These are phyloP conservation scores for Endothia cerciana DNA, from an alignment of 2,329 filamentous ascomycete species.

Conservation along the genomic window DNA sequence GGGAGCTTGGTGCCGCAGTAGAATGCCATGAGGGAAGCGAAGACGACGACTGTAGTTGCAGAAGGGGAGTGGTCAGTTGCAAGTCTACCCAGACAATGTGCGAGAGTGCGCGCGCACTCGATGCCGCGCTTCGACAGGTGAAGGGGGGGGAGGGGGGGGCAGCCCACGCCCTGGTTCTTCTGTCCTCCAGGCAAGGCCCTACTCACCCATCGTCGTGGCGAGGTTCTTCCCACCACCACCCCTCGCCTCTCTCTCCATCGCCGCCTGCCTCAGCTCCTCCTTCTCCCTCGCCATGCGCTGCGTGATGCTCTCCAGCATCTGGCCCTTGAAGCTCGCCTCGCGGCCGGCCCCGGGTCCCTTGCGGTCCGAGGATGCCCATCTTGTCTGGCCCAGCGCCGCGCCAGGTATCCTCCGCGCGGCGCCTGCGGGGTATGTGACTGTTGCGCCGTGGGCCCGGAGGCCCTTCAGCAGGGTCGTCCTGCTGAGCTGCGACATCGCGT, in stretches of 20 bases:
- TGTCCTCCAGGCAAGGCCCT: background rate
- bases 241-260: slow-evolving; percentile 43
- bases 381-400: slow-evolving; percentile 6
- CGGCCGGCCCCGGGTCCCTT: slow-evolving; percentile 18
- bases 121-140: no score
- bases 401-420: slow-evolving; percentile 16
- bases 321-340: slow-evolving; percentile 51
- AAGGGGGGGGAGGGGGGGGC: no score
- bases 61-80: no score
- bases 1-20: slow-evolving; percentile 62
- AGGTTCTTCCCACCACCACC: slow-evolving; percentile 44
- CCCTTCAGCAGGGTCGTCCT: slow-evolving; percentile 24
- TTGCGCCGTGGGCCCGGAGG: background rate
- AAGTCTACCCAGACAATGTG: background rate
- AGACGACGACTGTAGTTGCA: slow-evolving; percentile 54
- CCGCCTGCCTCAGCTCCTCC: slow-evolving; percentile 49
- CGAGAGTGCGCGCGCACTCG: background rate
- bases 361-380: slow-evolving; percentile 27
- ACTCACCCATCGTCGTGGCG: slow-evolving; percentile 52
- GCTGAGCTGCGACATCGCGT: slow-evolving; percentile 30
- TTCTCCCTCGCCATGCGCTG: slow-evolving; percentile 53
- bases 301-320: slow-evolving; percentile 58
- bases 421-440: background rate
- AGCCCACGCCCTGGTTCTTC: background rate
- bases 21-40: slow-evolving; percentile 57